Base-by-base conservation (phyloP, 2,329 filamentous ascomycete genomes). In the Trichoderma lentiforme region DNA sequence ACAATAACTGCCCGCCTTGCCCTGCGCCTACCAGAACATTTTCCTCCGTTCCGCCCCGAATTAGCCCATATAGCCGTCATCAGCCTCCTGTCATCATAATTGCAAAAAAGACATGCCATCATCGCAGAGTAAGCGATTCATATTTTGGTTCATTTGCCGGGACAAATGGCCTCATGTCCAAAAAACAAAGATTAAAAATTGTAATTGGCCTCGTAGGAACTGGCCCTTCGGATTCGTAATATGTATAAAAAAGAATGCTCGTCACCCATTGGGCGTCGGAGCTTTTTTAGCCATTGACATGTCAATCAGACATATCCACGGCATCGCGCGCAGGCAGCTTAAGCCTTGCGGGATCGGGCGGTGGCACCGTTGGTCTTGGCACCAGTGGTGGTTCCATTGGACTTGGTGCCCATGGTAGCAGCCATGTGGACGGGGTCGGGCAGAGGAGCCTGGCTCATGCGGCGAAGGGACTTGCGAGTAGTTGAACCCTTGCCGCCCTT, bases 401-500 rank as follows among this genome's bases (percentile, higher is more conserved):
- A 43, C 72, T 86, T 85, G 72, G 88, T 86, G 70, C 90, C 75
- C 79, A 77, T 83, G 80, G 78, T 85, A 83, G 83, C 81, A 80
- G 85, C 81, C 81, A 85, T 79, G 79, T 91, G 88, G 81, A 93
- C 92, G 47, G 58, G 68, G 81, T 97, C 94, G 77, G 95, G 93
- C 66, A 96, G 86, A 76, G 88, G 87, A 67, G 88, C 88, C 81
- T 90, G 87, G 77, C 86, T 88, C 88, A 90, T 90, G 76, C 88
- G 87, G 74, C 89, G 88, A 74, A 91, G 86, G 51, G 88, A 87
- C 87, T 95, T 96, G 83, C 93, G 95, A 79, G 93, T 93, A 77
- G 91, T 94, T 78, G 88, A 87, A 73, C 87, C 89, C 87, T 94
- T 95, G 82, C 90, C 89, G 74, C 92, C 91, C 87, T 94, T 95